Evolutionary conservation across 2,329 filamentous ascomycete species (phyloP).

Genomic region (Cladosporium halotolerans): DNA sequence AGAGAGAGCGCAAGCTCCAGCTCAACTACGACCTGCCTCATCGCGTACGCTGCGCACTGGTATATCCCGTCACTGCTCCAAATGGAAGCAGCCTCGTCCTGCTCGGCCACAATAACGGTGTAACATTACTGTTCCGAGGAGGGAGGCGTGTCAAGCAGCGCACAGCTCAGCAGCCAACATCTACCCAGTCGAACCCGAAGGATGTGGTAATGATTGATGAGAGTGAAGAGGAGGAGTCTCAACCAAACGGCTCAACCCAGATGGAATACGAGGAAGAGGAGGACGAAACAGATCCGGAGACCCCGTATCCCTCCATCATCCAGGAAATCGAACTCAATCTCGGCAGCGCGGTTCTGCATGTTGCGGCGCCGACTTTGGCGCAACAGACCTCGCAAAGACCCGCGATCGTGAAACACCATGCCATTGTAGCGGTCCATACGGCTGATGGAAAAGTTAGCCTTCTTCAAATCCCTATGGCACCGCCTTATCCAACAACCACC

Average conservation of each 20-base stretch:
- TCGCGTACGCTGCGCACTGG: slow-evolving; percentile 49
- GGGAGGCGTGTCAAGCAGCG: slow-evolving; percentile 34
- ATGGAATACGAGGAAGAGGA: slow-evolving; percentile 48
- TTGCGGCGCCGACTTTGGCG: slow-evolving; percentile 41
- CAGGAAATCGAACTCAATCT: slow-evolving; percentile 51
- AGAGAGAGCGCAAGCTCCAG: slow-evolving; percentile 28
- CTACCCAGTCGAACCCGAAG: slow-evolving; percentile 26
- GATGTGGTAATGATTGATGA: slow-evolving; percentile 53
- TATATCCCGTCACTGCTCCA: slow-evolving; percentile 53
- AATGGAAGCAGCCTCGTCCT: slow-evolving; percentile 58
- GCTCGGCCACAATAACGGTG: slow-evolving; percentile 53
- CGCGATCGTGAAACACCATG: slow-evolving; percentile 26
- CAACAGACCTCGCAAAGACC: slow-evolving; percentile 2
- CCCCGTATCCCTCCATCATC: slow-evolving; percentile 49
- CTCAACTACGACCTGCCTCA: slow-evolving; percentile 52
- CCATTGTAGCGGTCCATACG: slow-evolving; percentile 49
- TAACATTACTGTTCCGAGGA: slow-evolving; percentile 56
- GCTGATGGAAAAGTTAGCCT: slow-evolving; percentile 52
- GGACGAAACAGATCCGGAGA: slow-evolving; percentile 51
- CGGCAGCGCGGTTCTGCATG: slow-evolving; percentile 46
- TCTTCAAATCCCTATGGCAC: slow-evolving; percentile 48
- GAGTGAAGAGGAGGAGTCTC: slow-evolving; percentile 46
- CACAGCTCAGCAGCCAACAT: slow-evolving; percentile 13
- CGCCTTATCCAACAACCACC: slow-evolving; percentile 35
- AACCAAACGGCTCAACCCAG: slow-evolving; percentile 6